These are phyloP conservation scores for Coffea humblotiana DNA, from an alignment of 305 asterid genomes.

Conservation along the genomic window DNA sequence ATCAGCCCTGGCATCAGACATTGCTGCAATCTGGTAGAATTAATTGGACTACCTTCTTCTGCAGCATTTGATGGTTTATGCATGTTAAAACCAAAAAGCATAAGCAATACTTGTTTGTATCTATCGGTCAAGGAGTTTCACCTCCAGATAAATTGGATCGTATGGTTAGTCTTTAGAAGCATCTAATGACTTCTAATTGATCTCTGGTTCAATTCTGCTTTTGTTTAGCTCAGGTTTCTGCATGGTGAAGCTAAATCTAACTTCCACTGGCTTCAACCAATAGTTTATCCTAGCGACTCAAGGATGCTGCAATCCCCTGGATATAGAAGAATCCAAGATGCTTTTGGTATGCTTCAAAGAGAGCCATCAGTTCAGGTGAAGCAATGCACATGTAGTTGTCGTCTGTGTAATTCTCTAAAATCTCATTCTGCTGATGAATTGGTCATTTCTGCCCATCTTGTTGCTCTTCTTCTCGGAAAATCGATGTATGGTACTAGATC, in stretches of 20 bases:
- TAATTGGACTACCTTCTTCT: background rate
- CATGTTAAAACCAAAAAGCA: background rate
- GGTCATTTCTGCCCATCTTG: background rate
- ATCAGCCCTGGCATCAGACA: background rate
- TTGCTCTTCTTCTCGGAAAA: background rate
- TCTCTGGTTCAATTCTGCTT: background rate
- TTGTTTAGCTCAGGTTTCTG: conserved; percentile 45
- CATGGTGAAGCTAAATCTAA: conserved; percentile 22
- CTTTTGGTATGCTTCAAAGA: conserved; percentile 42
- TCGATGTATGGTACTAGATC: background rate
- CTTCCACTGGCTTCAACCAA: conserved; percentile 22
- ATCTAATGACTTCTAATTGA: background rate
- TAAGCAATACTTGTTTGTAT: background rate
- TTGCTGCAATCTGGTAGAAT: too few species aligned
- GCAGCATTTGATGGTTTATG: background rate
- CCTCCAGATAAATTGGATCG: background rate
- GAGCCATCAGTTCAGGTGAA: conserved; percentile 53
- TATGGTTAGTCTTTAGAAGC: background rate
- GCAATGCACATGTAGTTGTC: background rate
- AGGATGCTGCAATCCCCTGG: conserved; percentile 39
- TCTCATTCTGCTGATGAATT: background rate
- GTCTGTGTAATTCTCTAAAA: too few species aligned
- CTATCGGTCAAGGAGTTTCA: background rate
- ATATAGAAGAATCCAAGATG: conserved; percentile 39
- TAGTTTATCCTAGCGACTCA: conserved; percentile 21